Evolutionary conservation across 2,329 filamentous ascomycete species (phyloP), one percentile per base, ranked within the genome.

Genomic region (Cladosporium sp.): DNA sequence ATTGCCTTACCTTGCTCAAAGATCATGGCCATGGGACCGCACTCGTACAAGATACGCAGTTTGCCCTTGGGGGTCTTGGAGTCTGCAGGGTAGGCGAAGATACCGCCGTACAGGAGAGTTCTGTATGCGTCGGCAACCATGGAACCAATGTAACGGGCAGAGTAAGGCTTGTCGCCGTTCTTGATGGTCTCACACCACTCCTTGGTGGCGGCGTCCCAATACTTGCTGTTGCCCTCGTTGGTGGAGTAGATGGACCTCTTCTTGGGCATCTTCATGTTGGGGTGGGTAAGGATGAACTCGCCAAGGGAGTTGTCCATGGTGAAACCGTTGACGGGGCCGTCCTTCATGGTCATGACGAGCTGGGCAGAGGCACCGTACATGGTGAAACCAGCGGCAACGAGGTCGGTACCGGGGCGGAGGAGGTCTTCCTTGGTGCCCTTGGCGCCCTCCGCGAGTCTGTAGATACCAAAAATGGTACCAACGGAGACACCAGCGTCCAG

Each of bases 91-190:
- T 99, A 99, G 39, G 93, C 93, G 70, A 99, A 99, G 67, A 99
- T 88, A 59, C 93, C 93, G 54, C 93, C 93, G 69, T 99, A 99
- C 52, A 97, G 73, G 57, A 99, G 73, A 12, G 93, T 99, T 43
- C 93, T 85, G 75, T 99, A 99, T 12, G 93, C 93, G 70, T 99
- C 93, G 38, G 93, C 93, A 52, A 99, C 93, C 93, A 99, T 99
- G 76, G 84, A 89, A 53, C 92, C 92, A 61, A 99, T 99, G 72
- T 99, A 99, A 63, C 93, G 82, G 12, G 92, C 80, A 66, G 88
- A 95, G 75, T 99, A 97, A 34, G 93, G 93, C 50, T 72, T 74
- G 60, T 82, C 77, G 4, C 90, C 88, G 68, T 80, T 82, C 77
- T 99, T 99, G 66, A 99, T 78, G 49, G 84, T 86, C 69, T 93